Base-by-base conservation (phyloP, 495 filamentous ascomycete species). In the Talaromyces adpressus region DNA sequence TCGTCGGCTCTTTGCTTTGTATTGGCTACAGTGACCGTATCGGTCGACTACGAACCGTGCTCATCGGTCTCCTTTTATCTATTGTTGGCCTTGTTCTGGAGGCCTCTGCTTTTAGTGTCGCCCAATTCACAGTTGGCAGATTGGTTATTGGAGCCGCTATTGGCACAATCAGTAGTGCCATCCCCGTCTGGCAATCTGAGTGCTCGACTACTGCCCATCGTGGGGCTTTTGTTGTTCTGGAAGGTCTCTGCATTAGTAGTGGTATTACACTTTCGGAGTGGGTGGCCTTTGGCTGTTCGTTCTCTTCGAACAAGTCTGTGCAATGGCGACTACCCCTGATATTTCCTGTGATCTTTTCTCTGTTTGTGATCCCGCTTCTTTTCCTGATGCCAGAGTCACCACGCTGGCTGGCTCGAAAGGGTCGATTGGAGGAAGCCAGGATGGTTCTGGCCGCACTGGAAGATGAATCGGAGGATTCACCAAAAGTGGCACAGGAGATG, bases 191-290 rank as follows among this genome's bases (percentile, higher is more conserved):
- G 75, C 74, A 76, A 63, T 66, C 68, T 11, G 72, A 75, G 51
- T 73, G 67, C 29, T 68, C 68, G 1, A 68, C 69, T 1, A 69
- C 72, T 0, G 70, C 72, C 27, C 65, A 71, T 60, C 79, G 82
- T 32, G 81, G 81, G 2, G 72, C 74, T 45, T 71, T 77, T 63
- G 80, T 84, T 30, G 69, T 83, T 22, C 68, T 79, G 3, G 77
- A 80, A 36, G 78, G 80, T 11, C 71, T 81, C 12, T 82, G 73
- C 68, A 83, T 82, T 66, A 85, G 83, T 63, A 77, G 85, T 56
- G 86, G 84, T 51, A 84, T 87, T 36, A 79, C 83, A 1, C 77
- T 87, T 14, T 84, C 82, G 14, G 87, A 87, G 64, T 89, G 85
- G 86, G 79, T 89, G n/a, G 83, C 85, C 65, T 89, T 82, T 61